These are phyloP conservation scores for Madurella mycetomatis DNA, from an alignment of 2,329 filamentous ascomycete species.

Conservation along the genomic window DNA sequence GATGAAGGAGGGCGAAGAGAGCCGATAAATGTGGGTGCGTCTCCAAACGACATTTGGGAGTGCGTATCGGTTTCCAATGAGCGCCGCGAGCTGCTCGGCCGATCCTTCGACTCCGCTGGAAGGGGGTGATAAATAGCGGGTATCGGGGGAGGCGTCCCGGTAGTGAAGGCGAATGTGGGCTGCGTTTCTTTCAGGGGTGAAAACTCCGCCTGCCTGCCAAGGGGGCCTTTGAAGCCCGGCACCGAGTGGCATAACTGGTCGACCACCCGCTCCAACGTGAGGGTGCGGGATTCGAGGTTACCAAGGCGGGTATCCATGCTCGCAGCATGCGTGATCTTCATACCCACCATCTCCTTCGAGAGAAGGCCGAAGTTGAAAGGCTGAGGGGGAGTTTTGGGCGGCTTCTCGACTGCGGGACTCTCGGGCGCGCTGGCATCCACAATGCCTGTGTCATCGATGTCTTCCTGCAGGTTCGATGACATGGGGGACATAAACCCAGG, in stretches of 20 bases:
- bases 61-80: constrained; percentile 35
- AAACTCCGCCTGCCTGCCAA: constrained; percentile 24
- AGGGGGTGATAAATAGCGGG: constrained; percentile 30
- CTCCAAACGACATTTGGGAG: constrained; percentile 43
- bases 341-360: constrained; percentile 45
- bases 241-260: constrained; percentile 46
- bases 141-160: constrained; percentile 28
- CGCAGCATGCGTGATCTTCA: constrained; percentile 55
- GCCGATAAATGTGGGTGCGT: constrained; percentile 43
- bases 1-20: constrained; percentile 37
- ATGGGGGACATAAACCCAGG: constrained; percentile 48
- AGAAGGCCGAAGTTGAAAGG: constrained; percentile 54
- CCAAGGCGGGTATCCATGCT: constrained; percentile 51
- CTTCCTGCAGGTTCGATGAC: constrained; percentile 37
- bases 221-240: constrained; percentile 35
- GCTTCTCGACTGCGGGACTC: constrained; percentile 30
- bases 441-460: constrained; percentile 30
- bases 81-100: constrained; percentile 35
- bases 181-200: constrained; percentile 11
- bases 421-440: constrained; percentile 32
- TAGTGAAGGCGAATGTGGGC: constrained; percentile 26
- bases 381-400: constrained; percentile 39
- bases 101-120: constrained; percentile 24
- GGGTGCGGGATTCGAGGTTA: constrained; percentile 48
- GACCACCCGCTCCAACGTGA: constrained; percentile 50